Conservation (phyloP, 441 rosid genomes). For the Hypseocharis bilobata region DNA sequence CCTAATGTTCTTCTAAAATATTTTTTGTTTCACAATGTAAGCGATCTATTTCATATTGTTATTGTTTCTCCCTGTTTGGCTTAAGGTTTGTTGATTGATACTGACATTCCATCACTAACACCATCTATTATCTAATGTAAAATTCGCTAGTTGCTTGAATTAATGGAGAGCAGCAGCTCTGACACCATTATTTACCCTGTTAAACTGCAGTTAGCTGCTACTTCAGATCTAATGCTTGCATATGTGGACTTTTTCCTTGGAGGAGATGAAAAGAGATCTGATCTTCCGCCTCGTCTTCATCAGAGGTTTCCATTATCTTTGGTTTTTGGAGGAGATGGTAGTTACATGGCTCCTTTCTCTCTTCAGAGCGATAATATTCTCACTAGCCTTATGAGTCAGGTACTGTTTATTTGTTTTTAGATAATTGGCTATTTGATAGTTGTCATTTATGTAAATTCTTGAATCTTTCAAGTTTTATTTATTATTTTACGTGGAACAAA, state of each 20-base stretch:
- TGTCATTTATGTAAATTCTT: conserved; percentile 13
- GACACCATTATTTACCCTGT: conserved; percentile 2
- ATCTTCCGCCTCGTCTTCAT: conserved; percentile 78
- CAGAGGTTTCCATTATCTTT: conserved; percentile 81
- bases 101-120: too few relatives aligned
- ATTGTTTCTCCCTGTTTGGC: too few relatives aligned
- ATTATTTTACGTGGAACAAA: background rate
- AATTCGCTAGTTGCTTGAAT: too few relatives aligned
- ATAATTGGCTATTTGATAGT: background rate
- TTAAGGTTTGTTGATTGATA: too few relatives aligned
- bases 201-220: conserved; percentile 72
- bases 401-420: conserved; percentile 15
- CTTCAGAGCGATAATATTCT: conserved; percentile 90
- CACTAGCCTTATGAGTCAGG: conserved; percentile 92
- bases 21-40: too few relatives aligned
- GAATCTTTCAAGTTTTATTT: background rate
- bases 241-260: conserved; percentile 98
- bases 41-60: too few relatives aligned
- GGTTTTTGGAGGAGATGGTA: conserved; percentile 96
- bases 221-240: conserved; percentile 90
- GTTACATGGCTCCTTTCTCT: conserved; percentile 94
- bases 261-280: conserved; percentile 93
- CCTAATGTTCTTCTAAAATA: too few relatives aligned
- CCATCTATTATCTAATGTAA: too few relatives aligned
- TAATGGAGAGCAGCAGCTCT: background rate